A percentile compares a stretch with the other conserved stretches of the same genome.
phyloP scores from a whole-genome alignment of 164 flowering plant species.

The Aristolochia fimbriata region DNA sequence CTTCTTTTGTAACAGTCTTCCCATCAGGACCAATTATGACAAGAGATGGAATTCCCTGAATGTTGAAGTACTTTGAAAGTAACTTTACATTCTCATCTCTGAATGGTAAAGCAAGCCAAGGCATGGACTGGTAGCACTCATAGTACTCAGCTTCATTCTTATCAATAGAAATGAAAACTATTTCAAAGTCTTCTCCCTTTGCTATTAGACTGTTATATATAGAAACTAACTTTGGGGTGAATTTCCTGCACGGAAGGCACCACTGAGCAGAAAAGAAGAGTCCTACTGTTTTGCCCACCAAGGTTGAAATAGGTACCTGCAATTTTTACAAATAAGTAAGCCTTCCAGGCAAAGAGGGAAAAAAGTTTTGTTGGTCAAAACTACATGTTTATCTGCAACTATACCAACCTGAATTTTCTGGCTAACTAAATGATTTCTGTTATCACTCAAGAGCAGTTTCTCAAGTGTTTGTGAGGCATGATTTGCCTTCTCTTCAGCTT shows the following conservation, averaged over 20 bases:
- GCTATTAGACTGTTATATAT: conserved; percentile 49
- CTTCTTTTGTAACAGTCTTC: conserved; percentile 59
- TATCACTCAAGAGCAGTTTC: conserved; percentile 12
- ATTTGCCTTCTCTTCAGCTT: conserved; percentile 21
- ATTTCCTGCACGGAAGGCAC: conserved; percentile 55
- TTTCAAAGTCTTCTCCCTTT: conserved; percentile 38
- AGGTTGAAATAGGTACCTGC: conserved; percentile 27
- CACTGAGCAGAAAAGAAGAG: conserved; percentile 71
- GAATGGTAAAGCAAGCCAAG: conserved; percentile 69
- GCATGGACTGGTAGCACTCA: conserved; percentile 45
- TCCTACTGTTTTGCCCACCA: conserved; percentile 63
- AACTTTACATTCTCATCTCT: conserved; percentile 34
- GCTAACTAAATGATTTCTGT: conserved; percentile 12
- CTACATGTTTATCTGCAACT: not conserved
- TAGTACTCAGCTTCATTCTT: conserved; percentile 31
- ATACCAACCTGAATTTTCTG: conserved; percentile 16
- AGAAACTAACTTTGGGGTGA: conserved; percentile 49
- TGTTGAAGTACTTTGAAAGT: conserved; percentile 47
- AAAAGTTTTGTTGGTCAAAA: not conserved
- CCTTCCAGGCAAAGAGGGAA: not conserved
- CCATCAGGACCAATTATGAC: conserved; percentile 70
- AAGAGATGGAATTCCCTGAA: conserved; percentile 53
- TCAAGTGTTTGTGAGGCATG: conserved; percentile 20
- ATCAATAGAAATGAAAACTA: conserved; percentile 54
- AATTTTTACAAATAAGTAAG: conserved; percentile 4